A percentile compares a stretch with the other conserved stretches of the same genome.
Evolutionary conservation across 345 rosid genomes (phyloP).

Genomic region (Gossypioides kirkii): DNA sequence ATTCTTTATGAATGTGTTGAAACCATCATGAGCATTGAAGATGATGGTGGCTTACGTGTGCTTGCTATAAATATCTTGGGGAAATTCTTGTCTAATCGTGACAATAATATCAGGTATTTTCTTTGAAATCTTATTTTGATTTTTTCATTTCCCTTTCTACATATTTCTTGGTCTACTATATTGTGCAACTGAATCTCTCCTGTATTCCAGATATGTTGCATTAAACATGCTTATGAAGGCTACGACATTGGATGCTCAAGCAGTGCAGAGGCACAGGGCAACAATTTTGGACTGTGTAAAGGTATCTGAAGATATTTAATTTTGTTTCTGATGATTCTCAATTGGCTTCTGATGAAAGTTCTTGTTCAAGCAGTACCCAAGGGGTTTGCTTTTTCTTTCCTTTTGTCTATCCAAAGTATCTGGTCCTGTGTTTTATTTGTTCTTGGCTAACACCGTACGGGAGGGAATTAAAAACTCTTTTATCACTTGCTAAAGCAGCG

Average conservation of each 20-base stretch:
- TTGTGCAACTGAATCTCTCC: constrained; percentile 12
- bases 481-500: neutral
- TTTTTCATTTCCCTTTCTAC: constrained; percentile 16
- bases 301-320: constrained; percentile 37
- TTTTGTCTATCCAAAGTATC: neutral
- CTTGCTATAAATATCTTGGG: constrained; percentile 98
- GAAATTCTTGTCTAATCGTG: constrained; percentile 94
- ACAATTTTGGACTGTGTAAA: constrained; percentile 98
- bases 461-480: neutral
- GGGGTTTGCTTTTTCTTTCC: constrained; percentile 11
- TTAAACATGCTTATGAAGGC: constrained; percentile 97
- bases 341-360: neutral
- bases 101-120: constrained; percentile 90
- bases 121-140: neutral
- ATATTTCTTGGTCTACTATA: constrained; percentile 3
- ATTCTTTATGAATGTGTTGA: constrained; percentile 94
- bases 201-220: constrained; percentile 78
- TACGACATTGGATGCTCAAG: constrained; percentile 80
- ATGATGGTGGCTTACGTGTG: constrained; percentile 90
- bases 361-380: neutral
- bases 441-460: neutral
- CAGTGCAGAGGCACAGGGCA: constrained; percentile 93
- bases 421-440: neutral
- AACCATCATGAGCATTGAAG: constrained; percentile 97
- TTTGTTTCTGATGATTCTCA: constrained; percentile 13